phyloP scores from a whole-genome alignment of 148 eudicot species.

The Persicaria tinctoria region DNA sequence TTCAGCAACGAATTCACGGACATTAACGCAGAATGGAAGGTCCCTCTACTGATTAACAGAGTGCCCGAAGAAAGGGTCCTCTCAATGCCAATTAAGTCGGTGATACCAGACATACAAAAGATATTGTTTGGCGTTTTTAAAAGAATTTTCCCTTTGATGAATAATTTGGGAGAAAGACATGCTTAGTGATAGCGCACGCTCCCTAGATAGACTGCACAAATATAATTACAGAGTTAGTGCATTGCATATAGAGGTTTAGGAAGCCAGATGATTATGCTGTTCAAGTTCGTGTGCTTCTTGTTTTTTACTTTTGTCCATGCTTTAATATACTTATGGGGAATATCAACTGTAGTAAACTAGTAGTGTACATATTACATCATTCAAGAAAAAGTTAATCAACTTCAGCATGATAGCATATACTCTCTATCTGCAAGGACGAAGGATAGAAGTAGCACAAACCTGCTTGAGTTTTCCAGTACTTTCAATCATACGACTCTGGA shows the following conservation, averaged over 20 bases:
- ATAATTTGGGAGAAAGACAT: not conserved
- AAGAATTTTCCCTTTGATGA: not conserved
- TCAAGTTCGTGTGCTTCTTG: not conserved
- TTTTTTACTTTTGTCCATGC: not conserved
- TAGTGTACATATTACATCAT: not conserved
- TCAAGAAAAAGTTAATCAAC: not conserved
- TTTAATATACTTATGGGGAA: not conserved
- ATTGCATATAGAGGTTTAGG: not conserved
- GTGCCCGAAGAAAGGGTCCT: not conserved
- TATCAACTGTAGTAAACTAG: not conserved
- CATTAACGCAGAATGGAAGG: not conserved
- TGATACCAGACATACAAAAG: not conserved
- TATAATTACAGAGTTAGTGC: not conserved
- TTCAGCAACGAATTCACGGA: not conserved
- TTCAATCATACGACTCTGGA: slow-evolving; percentile 18
- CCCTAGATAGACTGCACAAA: not conserved
- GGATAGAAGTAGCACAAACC: slow-evolving; percentile 5
- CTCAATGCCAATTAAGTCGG: no score
- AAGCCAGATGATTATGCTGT: not conserved
- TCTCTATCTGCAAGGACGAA: not conserved
- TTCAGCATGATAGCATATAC: not conserved
- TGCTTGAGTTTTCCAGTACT: slow-evolving; percentile 16
- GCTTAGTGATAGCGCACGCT: not conserved
- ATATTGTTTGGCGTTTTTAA: not conserved
- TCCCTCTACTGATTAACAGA: not conserved